phyloP scores from a whole-genome alignment of 495 filamentous ascomycete species.

The Trichoderma gamsii region DNA sequence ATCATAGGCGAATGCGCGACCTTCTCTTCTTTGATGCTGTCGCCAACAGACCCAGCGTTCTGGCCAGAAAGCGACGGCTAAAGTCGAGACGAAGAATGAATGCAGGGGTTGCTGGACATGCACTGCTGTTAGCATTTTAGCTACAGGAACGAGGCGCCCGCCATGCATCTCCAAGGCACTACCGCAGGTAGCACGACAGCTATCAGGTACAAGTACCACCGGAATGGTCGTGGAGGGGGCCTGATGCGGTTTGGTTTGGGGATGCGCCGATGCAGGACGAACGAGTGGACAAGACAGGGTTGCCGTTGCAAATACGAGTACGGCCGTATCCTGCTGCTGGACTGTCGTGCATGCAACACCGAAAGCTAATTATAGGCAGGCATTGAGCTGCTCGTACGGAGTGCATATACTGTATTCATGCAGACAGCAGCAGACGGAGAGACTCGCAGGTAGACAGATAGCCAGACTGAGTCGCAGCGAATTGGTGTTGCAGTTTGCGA shows the following conservation, averaged over 20 bases:
- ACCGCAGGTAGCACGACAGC: neutral
- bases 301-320: constrained; percentile 9
- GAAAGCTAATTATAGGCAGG: neutral
- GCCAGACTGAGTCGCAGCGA: too few species aligned
- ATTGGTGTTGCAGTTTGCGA: too few species aligned
- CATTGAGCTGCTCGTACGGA: too few species aligned
- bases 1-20: neutral
- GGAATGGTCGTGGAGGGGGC: too few species aligned
- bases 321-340: neutral
- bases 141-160: constrained; percentile 4
- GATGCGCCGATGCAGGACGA: neutral
- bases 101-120: neutral
- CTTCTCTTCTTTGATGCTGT: neutral
- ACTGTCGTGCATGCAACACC: neutral
- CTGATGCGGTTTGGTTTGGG: neutral
- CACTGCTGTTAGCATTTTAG: neutral
- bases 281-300: neutral
- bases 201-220: constrained; percentile 1
- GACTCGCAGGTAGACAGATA: neutral
- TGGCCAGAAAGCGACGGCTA: neutral
- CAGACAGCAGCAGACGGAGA: neutral
- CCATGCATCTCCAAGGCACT: constrained; percentile 4
- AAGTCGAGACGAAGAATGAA: neutral
- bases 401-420: neutral
- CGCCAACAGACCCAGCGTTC: neutral